Evolutionary conservation across 2,329 filamentous ascomycete species (phyloP), one percentile per base, ranked within the genome.

Genomic region (Pyrenophora tritici-repentis): DNA sequence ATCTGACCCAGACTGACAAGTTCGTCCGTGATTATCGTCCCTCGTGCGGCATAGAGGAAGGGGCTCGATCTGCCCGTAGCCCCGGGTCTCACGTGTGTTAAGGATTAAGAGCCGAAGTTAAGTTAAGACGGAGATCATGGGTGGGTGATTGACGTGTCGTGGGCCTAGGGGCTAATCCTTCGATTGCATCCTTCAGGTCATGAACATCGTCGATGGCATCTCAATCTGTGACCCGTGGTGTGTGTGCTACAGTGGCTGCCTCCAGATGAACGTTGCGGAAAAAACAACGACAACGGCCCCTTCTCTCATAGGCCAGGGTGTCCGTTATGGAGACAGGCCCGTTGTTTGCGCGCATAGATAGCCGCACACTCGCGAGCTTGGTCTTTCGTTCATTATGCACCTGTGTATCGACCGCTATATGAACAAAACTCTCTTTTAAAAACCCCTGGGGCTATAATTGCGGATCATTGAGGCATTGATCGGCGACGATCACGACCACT

Each of bases 401-500:
- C 31, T 35, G n/a, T 52, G 34, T 61, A 58, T 59, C 61, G 54
- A 61, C 48, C 55, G 59, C 43, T 55, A 58, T 46, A 44, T 41
- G 48, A 45, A 58, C 48, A 42, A 60, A 56, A 47, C 47, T 51
- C 50, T 55, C 56, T 52, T 53, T 32, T 50, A 46, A 32, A 16
- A 31, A n/a, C 26, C 52, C 47, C 44, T 55, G 36, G 50, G 55
- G 51, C 49, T 57, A 43, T 45, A 32, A 56, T 55, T 43, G 45
- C 49, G 45, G 39, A 54, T 59, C 53, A 40, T 50, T 58, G 58
- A 50, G 47, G 64, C 57, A 56, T 48, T 60, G 61, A 63, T 59
- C 56, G 43, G 48, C 57, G 56, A 49, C 54, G 63, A 71, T 69
- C 65, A 46, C 42, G 36, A 50, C 53, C 38, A 53, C 50, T 53